Conservation (phyloP, 257 asterid genomes). For the Gynochthodes officinalis region DNA sequence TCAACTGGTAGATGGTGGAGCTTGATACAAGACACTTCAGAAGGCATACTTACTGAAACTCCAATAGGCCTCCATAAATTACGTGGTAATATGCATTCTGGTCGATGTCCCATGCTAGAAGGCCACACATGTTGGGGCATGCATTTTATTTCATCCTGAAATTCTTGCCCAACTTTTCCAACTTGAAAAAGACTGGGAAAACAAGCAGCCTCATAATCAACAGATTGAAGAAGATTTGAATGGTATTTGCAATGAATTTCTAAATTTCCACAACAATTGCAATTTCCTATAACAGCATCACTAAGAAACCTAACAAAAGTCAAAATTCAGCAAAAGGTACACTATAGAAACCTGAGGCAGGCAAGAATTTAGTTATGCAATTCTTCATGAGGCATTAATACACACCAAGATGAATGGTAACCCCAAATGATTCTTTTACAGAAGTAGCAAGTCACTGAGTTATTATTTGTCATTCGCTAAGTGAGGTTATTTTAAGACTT, state of each 20-base stretch:
- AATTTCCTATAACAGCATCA: not conserved
- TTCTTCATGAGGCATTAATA: not conserved
- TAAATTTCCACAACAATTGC: not conserved
- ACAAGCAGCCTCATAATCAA: constrained; percentile 28
- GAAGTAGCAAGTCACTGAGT: not conserved
- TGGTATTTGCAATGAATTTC: not conserved
- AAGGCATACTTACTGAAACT: constrained; percentile 35
- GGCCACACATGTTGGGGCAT: constrained; percentile 57
- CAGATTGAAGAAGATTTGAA: constrained; percentile 14
- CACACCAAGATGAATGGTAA: not conserved
- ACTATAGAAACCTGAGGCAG: not conserved
- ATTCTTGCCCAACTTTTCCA: constrained; percentile 46
- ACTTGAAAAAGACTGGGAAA: constrained; percentile 50
- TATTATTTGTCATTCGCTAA: not conserved
- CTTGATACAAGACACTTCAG: constrained; percentile 75
- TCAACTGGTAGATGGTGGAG: constrained; percentile 29
- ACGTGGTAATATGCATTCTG: constrained; percentile 34
- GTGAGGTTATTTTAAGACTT: not conserved
- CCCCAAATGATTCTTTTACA: not conserved
- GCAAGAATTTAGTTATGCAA: not conserved
- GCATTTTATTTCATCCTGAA: constrained; percentile 29
- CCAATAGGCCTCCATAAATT: constrained; percentile 43
- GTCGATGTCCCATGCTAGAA: constrained; percentile 26
- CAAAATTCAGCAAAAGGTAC: not conserved
- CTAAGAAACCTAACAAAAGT: not conserved